These are phyloP conservation scores for Cytidiella melzeri DNA, from an alignment of 768 basidiomycete species.

Conservation along the genomic window DNA sequence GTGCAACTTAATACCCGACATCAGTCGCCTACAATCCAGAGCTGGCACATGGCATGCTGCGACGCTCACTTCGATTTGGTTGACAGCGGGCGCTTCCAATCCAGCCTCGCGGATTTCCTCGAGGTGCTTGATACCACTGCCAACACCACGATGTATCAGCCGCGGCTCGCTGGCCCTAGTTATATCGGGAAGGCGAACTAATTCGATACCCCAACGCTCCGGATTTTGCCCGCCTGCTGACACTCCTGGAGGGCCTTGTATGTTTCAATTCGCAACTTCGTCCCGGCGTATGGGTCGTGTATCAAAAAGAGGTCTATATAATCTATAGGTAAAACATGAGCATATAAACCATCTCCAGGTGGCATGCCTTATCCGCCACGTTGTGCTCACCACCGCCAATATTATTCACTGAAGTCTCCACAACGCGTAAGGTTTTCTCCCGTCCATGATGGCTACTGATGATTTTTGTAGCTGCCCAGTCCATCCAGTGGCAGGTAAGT, in stretches of 20 bases:
- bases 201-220: constrained; percentile 41
- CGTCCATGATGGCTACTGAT: constrained; percentile 60
- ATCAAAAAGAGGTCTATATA: constrained; percentile 45
- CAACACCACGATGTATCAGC: neutral
- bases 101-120: constrained; percentile 66
- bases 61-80: constrained; percentile 69
- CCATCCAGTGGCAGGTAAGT: neutral
- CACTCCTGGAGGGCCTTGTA: constrained; percentile 35
- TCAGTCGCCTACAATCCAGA: too few species aligned
- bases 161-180: neutral
- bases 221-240: constrained; percentile 30
- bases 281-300: constrained; percentile 37
- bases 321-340: constrained; percentile 18
- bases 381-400: constrained; percentile 48
- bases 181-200: constrained; percentile 28
- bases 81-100: constrained; percentile 61
- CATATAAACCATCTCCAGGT: neutral
- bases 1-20: constrained; percentile 75
- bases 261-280: constrained; percentile 30
- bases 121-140: constrained; percentile 63
- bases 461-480: constrained; percentile 71
- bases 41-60: too few species aligned
- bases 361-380: too few species aligned
- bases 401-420: constrained; percentile 54
- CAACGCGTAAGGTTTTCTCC: constrained; percentile 52